Evolutionary conservation across 2,329 filamentous ascomycete species (phyloP).

Genomic region (Penicillium paneum): DNA sequence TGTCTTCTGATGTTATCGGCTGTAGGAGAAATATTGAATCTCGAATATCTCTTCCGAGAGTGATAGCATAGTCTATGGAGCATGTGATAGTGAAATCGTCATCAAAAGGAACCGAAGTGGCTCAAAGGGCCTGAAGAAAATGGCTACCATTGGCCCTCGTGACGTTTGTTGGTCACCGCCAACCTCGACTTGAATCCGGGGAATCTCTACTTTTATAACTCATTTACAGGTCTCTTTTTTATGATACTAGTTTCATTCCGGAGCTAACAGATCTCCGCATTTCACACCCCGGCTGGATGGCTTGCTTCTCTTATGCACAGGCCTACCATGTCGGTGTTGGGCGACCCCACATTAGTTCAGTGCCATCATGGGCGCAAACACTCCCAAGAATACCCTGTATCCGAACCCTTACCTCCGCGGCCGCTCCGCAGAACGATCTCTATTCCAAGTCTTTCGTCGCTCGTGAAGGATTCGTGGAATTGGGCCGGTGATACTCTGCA

Average conservation of each 20-base stretch:
- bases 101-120: neutral
- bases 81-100: neutral
- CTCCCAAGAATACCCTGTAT: slow-evolving; percentile 3
- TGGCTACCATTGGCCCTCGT: slow-evolving; percentile 20
- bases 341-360: slow-evolving; percentile 31
- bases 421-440: slow-evolving; percentile 29
- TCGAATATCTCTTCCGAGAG: neutral
- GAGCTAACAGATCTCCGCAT: neutral
- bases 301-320: slow-evolving; percentile 23
- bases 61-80: neutral
- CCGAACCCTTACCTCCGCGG: slow-evolving; percentile 10
- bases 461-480: slow-evolving; percentile 33
- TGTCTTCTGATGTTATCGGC: neutral
- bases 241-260: neutral
- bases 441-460: slow-evolving; percentile 33
- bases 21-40: neutral
- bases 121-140: slow-evolving; percentile 5
- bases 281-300: slow-evolving; percentile 22
- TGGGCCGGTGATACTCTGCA: slow-evolving; percentile 37
- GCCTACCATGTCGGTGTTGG: slow-evolving; percentile 33
- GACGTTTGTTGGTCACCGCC: slow-evolving; percentile 23
- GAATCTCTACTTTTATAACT: neutral
- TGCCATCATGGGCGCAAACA: slow-evolving; percentile 26
- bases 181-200: slow-evolving; percentile 3
- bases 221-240: neutral